Conservation (phyloP, 768 basidiomycete species). For the Pulveroboletus sp. region DNA sequence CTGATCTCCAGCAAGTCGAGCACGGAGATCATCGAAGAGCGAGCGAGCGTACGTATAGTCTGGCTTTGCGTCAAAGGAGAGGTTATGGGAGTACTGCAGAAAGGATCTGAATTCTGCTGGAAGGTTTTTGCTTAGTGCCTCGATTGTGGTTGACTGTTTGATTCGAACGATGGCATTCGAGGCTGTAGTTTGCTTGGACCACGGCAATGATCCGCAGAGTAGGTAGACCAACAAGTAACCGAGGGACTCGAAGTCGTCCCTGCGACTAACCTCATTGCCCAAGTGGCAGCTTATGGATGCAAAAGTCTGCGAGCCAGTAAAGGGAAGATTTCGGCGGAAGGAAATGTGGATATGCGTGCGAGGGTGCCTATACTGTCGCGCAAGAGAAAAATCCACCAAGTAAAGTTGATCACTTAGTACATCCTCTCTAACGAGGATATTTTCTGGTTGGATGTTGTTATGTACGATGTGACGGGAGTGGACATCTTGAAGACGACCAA, state of each 20-base stretch:
- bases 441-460: neutral
- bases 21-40: no score
- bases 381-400: neutral
- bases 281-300: no score
- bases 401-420: neutral
- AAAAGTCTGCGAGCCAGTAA: no score
- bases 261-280: neutral
- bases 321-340: neutral
- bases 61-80: no score
- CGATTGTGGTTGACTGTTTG: no score
- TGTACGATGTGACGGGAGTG: neutral
- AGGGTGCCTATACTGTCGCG: neutral
- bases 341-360: neutral
- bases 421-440: neutral
- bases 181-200: no score
- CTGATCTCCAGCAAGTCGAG: no score
- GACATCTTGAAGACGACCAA: neutral
- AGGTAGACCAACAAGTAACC: neutral
- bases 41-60: no score
- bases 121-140: no score
- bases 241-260: neutral
- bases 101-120: no score
- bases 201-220: neutral
- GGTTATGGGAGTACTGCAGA: no score
- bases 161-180: no score